phyloP scores from a whole-genome alignment of 176 grass and related monocot species.

The Aegilops bicornis region DNA sequence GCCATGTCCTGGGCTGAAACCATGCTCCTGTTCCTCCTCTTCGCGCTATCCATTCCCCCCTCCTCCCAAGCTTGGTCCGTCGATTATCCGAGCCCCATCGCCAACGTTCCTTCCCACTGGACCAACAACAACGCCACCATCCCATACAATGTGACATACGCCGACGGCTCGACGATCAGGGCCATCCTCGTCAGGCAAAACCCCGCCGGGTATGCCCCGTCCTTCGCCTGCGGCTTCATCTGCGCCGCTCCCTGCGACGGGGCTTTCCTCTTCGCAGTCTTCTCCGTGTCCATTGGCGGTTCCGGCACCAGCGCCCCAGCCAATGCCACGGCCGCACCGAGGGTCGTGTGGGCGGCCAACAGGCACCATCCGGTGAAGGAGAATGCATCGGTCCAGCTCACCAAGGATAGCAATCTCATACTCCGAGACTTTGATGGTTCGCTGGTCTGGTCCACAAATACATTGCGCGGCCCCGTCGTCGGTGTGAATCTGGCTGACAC shows the following conservation, averaged over 20 bases:
- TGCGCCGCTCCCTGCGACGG: conserved; percentile 40
- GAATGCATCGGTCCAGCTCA: conserved; percentile 46
- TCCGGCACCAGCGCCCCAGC: background rate
- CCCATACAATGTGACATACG: conserved; percentile 19
- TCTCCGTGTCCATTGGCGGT: conserved; percentile 23
- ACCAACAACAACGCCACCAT: conserved; percentile 46
- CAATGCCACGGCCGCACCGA: background rate
- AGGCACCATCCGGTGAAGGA: conserved; percentile 33
- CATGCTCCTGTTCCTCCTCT: conserved; percentile 26
- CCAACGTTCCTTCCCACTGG: conserved; percentile 43
- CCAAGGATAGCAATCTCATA: conserved; percentile 42
- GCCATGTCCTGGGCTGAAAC: conserved; percentile 27
- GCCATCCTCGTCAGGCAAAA: conserved; percentile 49
- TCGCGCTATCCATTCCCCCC: conserved; percentile 6
- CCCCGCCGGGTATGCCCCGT: conserved; percentile 31
- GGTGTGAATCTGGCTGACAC: conserved; percentile 48
- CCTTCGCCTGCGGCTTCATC: conserved; percentile 49
- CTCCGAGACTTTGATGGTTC: conserved; percentile 43
- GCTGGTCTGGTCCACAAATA: conserved; percentile 49
- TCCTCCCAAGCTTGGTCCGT: conserved; percentile 42
- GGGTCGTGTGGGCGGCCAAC: conserved; percentile 64
- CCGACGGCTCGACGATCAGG: conserved; percentile 18
- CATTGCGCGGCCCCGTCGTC: conserved; percentile 20
- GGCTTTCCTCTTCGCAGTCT: conserved; percentile 49
- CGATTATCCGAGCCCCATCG: conserved; percentile 53